These are phyloP conservation scores for Paratinospora sagittata DNA, from an alignment of 164 flowering plant genomes.

Conservation along the genomic window DNA sequence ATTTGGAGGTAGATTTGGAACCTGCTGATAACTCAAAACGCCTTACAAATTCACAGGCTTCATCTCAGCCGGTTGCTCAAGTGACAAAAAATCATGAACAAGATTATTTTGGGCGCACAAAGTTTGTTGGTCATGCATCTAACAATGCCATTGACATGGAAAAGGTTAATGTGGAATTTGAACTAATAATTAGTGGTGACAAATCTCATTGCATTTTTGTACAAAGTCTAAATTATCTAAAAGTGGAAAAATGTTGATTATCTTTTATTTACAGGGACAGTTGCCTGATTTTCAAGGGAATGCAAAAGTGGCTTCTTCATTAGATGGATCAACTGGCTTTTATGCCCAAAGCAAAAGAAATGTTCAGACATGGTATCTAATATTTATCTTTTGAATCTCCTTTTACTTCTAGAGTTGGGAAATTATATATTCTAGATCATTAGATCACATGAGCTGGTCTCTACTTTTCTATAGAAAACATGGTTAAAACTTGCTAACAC, in stretches of 20 bases:
- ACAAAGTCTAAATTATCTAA: neutral
- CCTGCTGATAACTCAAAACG: constrained; percentile 33
- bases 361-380: constrained; percentile 43
- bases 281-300: constrained; percentile 36
- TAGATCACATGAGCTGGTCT: neutral
- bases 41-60: constrained; percentile 25
- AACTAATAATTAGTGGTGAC: neutral
- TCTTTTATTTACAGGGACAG: constrained; percentile 30
- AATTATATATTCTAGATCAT: neutral
- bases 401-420: neutral
- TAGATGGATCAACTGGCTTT: constrained; percentile 33
- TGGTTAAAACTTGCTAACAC: neutral
- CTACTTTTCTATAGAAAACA: neutral
- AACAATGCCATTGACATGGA: constrained; percentile 33
- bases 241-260: neutral
- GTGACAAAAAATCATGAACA: constrained; percentile 31
- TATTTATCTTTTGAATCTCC: constrained; percentile 3
- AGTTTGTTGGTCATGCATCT: constrained; percentile 30
- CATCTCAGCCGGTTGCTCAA: constrained; percentile 30
- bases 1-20: constrained; percentile 37
- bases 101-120: constrained; percentile 34
- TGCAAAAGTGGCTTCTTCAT: constrained; percentile 32
- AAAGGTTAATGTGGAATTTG: constrained; percentile 37
- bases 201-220: neutral
- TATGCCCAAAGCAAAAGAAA: constrained; percentile 27